Conservation (phyloP, 2,329 filamentous ascomycete species). For the Decorospora gaudefroyi region DNA sequence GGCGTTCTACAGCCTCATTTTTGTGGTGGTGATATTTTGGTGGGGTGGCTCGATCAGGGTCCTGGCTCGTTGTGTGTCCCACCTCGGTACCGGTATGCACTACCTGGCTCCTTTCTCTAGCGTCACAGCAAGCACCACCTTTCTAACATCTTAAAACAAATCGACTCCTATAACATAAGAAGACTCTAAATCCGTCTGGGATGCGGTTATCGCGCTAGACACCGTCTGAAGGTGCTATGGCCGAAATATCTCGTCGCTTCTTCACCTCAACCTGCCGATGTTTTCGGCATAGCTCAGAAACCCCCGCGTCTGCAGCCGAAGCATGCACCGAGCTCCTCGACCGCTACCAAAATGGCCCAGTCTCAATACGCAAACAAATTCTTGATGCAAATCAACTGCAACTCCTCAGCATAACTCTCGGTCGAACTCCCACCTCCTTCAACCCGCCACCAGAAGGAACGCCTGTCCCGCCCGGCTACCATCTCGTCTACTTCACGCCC, state of each 20-base stretch:
- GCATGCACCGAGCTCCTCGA: conserved; percentile 39
- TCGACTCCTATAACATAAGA: too few species aligned
- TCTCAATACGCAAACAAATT: conserved; percentile 39
- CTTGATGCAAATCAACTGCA: conserved; percentile 44
- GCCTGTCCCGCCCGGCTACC: conserved; percentile 69
- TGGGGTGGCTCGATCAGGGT: too few species aligned
- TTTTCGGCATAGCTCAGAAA: too few species aligned
- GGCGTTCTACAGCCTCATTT: too few species aligned
- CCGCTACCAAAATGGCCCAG: conserved; percentile 35
- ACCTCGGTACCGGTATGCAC: too few species aligned
- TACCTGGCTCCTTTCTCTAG: too few species aligned
- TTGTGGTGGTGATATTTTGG: too few species aligned
- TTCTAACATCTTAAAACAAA: too few species aligned
- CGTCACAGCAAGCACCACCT: too few species aligned
- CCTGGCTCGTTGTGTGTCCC: too few species aligned
- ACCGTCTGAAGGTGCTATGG: conserved; percentile 26
- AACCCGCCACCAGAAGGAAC: conserved; percentile 30
- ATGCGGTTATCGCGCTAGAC: background rate
- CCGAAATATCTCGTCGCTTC: conserved; percentile 25
- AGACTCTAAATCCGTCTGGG: too few species aligned
- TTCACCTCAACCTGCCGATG: conserved; percentile 21
- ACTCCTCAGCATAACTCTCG: conserved; percentile 37
- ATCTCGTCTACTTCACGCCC: conserved; percentile 87
- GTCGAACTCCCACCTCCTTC: conserved; percentile 29
- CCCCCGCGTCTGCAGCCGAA: conserved; percentile 33